These are phyloP conservation scores for Phyllosticta citrichinensis DNA, from an alignment of 2,329 filamentous ascomycete genomes.

Conservation along the genomic window DNA sequence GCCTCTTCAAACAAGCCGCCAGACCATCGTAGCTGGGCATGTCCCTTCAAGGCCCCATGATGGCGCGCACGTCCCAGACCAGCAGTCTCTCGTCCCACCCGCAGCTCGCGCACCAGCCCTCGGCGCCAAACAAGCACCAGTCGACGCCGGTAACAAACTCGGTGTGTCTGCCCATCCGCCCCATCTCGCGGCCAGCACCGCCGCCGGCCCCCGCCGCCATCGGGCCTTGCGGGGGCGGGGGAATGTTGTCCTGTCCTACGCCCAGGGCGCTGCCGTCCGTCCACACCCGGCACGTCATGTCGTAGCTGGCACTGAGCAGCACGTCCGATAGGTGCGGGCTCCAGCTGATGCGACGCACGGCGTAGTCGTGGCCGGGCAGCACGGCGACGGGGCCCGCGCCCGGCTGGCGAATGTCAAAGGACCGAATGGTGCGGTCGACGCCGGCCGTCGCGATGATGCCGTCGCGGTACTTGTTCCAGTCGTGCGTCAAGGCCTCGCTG, in stretches of 20 bases:
- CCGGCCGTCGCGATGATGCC: conserved; percentile 78
- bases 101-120: conserved; percentile 89
- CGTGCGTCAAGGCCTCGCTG: conserved; percentile 80
- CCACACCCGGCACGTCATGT: conserved; percentile 96
- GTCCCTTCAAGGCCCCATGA: conserved; percentile 36
- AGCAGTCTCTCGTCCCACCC: conserved; percentile 90
- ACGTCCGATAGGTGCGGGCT: conserved; percentile 88
- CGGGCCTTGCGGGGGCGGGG: conserved; percentile 11
- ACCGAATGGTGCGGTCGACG: conserved; percentile 77
- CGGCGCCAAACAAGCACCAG: conserved; percentile 93
- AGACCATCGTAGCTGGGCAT: too few species aligned
- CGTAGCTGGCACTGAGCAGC: conserved; percentile 82
- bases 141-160: conserved; percentile 95
- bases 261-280: conserved; percentile 59
- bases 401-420: conserved; percentile 79
- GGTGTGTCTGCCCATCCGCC: conserved; percentile 83
- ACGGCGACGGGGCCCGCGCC: conserved; percentile 60
- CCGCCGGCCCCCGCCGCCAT: conserved; percentile 26
- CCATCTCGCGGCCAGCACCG: conserved; percentile 59
- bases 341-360: conserved; percentile 77
- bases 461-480: conserved; percentile 97
- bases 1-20: neutral
- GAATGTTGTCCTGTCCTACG: conserved; percentile 16
- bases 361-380: conserved; percentile 82
- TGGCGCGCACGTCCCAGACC: conserved; percentile 76